These are phyloP conservation scores for Prunus armeniaca DNA, from an alignment of 306 rosid species.

Conservation along the genomic window DNA sequence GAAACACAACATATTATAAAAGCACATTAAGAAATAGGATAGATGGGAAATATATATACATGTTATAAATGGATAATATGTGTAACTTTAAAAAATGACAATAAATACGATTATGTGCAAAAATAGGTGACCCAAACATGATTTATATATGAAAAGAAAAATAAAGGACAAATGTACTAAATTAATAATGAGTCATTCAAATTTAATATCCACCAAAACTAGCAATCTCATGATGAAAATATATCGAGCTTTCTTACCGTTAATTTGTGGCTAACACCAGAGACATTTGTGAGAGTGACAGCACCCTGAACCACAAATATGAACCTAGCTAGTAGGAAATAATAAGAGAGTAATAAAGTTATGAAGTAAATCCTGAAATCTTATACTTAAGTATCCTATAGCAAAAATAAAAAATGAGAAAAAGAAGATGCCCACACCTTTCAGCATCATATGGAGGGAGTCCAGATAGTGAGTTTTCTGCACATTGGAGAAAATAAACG, in stretches of 20 bases:
- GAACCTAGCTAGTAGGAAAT: constrained; percentile 61
- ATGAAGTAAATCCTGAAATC: constrained; percentile 14
- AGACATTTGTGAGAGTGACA: constrained; percentile 42
- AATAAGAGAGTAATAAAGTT: constrained; percentile 20
- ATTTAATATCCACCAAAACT: neutral
- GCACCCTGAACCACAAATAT: constrained; percentile 85
- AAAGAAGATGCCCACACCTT: constrained; percentile 42
- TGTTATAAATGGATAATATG: too few relatives aligned
- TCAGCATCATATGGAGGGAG: constrained; percentile 58
- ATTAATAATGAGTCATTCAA: neutral
- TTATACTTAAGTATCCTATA: neutral
- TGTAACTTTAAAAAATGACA: too few relatives aligned
- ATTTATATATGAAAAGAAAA: neutral
- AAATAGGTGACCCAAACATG: neutral
- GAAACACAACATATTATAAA: too few relatives aligned
- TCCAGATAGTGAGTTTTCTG: constrained; percentile 74
- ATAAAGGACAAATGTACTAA: neutral
- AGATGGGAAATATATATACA: too few relatives aligned
- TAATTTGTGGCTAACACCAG: constrained; percentile 41
- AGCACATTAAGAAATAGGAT: too few relatives aligned
- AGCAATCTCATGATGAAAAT: constrained; percentile 14
- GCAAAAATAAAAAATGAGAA: neutral
- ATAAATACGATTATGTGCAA: neutral
- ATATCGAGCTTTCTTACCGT: constrained; percentile 42
- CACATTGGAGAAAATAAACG: constrained; percentile 10